Base-by-base conservation (phyloP, 2,329 filamentous ascomycete genomes). In the Bipolaris sorokiniana region DNA sequence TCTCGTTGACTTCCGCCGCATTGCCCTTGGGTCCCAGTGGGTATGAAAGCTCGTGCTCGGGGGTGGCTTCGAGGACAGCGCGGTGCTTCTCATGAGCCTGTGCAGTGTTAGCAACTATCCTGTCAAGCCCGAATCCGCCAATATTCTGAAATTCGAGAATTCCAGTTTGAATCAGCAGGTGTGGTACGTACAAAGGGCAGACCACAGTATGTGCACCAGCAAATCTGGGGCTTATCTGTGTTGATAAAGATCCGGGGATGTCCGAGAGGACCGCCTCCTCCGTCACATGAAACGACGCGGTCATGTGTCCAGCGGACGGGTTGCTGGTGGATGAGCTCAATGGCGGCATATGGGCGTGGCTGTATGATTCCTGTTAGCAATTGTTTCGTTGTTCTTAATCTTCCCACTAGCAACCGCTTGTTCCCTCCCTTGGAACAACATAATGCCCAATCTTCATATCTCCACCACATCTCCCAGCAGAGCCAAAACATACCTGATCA, bases 231-330 rank as follows among this genome's bases (percentile, higher is more conserved):
- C 84, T 97, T 98, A 80, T 99, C 95, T 66, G 90, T 89, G 81
- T 99, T 99, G 86, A 99, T 99, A 78, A 92, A 99, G 80, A 99
- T 90, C 73, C 87, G 86, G 48, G 95, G 95, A 78, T 99, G 95
- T 41, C 95, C 95, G 53, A 91, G 82, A 31, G 93, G 89, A 44
- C 94, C 95, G 66, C 93, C 93, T 57, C 94, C 95, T 56, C 95
- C 95, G 72, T 98, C 93, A 76, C 95, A 99, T 42, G 88, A 88
- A 49, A 96, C 94, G 47, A 90, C 79, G 60, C 88, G 86, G 63
- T 91, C 85, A 75, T 97, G 89, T 58, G 89, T 91, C 94, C 95
- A 99, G 77, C 87, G 86, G 34, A 99, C 95, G 18, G 93, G 94
- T 79, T 97, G 90, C 82, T 93, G 89, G 84, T 99, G 95, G 73